Evolutionary conservation across 176 grass and related monocot genomes (phyloP), one percentile per base, ranked within the genome.

Genomic region (Neostapfia colusana): DNA sequence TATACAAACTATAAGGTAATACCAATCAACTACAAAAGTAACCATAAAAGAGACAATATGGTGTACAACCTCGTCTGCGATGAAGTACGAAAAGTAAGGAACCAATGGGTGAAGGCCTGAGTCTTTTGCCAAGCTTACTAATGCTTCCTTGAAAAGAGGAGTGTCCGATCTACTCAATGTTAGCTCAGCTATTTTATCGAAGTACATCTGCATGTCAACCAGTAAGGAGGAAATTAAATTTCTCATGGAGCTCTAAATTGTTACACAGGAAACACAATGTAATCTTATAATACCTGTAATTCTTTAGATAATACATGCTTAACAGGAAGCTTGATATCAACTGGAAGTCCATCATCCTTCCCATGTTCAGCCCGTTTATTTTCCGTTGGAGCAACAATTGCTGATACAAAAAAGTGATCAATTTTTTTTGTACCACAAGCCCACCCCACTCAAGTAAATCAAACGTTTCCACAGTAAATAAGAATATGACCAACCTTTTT

Each of bases 11-110:
- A 74, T 70, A 84, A 80, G 79, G 15, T 38, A 80, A 75, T 70
- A 28, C 17, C 37, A 80, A 42, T 23, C 75, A 8, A 18, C 4
- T 3, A 23, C 10, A 51, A 24, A 73, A 24, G 11, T 27, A 12
- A 42, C 55, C 44, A 58, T 9, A 14, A 75, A 84, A 70, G n/a
- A 8, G 63, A 49, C 50, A 84, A 24, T 34, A 23, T 1, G 28
- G 4, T 45, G 20, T 25, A 75, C 12, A 77, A 98, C 95, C 91
- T 98, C 87, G 35, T 94, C 91, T 43, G 83, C 85, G 50, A 98
- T 72, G 65, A 98, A 98, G 73, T 98, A 98, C 43, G 95, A 93
- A 69, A 98, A 98, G 73, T 98, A 98, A 63, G 95, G 91, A 90
- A 94, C 89, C 54, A 98, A 78, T 5, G 87, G 95, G 73, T 98